Evolutionary conservation across 148 eudicot species (phyloP).

Genomic region (Chenopodium quinoa): DNA sequence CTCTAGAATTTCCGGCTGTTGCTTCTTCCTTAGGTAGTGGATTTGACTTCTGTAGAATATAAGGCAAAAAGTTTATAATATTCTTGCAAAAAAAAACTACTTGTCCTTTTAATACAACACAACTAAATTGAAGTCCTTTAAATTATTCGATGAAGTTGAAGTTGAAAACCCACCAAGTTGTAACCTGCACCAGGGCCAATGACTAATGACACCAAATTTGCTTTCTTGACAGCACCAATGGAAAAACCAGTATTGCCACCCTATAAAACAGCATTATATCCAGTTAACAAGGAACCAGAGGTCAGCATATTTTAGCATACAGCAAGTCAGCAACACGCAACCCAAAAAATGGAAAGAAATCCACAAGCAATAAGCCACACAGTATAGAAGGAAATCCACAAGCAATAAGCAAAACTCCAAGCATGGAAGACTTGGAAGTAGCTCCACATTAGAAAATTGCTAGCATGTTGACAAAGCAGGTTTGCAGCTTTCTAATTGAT

Average conservation of each 20-base stretch:
- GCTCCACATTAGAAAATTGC: background rate
- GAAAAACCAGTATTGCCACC: conserved; percentile 71
- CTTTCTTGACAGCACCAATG: conserved; percentile 64
- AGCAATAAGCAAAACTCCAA: background rate
- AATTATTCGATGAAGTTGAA: no score
- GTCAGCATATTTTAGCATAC: no score
- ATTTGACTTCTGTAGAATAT: conserved; percentile 72
- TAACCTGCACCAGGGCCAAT: conserved; percentile 95
- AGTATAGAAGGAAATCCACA: background rate
- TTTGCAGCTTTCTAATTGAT: background rate
- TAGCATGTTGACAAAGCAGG: background rate
- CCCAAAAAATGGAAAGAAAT: no score
- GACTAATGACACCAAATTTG: conserved; percentile 52
- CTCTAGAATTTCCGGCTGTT: conserved; percentile 33
- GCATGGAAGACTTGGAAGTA: background rate
- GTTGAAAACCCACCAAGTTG: conserved; percentile 60
- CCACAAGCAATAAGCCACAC: background rate
- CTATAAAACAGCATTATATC: conserved; percentile 32
- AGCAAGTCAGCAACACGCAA: no score
- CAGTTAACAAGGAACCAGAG: background rate
- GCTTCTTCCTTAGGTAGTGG: conserved; percentile 61
- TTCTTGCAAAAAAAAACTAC: background rate
- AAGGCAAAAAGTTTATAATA: background rate
- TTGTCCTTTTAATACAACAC: background rate
- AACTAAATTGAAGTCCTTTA: background rate